These are phyloP conservation scores for Lolium multiflorum DNA, from an alignment of 176 grass and related monocot species.

Conservation along the genomic window DNA sequence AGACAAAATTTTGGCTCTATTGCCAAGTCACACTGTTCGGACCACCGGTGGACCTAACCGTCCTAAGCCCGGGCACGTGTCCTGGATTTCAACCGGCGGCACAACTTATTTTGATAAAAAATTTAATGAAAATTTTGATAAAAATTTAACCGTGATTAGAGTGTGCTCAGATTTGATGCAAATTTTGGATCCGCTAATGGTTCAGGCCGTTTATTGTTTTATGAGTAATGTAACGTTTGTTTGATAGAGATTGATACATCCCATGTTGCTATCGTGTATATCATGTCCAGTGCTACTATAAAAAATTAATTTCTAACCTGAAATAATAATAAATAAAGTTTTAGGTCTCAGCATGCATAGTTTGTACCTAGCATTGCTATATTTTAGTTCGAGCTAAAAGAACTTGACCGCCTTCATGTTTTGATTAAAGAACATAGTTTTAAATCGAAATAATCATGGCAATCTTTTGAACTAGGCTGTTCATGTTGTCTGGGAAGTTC, in stretches of 20 bases:
- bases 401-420: not conserved
- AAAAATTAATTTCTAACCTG: too few species aligned
- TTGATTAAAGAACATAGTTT: not conserved
- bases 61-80: too few species aligned
- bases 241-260: not conserved
- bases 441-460: not conserved
- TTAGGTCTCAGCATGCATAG: not conserved
- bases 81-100: too few species aligned
- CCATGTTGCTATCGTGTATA: too few species aligned
- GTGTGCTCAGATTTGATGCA: too few species aligned
- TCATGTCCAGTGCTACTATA: too few species aligned
- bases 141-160: too few species aligned
- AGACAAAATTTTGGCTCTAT: not conserved
- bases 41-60: not conserved
- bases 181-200: too few species aligned
- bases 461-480: constrained; percentile 4
- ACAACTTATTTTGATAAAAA: too few species aligned
- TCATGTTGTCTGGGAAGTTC: not conserved
- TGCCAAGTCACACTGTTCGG: not conserved
- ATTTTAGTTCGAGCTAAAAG: not conserved
- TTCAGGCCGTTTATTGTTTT: not conserved
- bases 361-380: not conserved
- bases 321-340: not conserved
- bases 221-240: not conserved
- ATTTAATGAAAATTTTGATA: too few species aligned